phyloP scores from a whole-genome alignment of 2,329 filamentous ascomycete genomes.

The Lizonia empirigonia region DNA sequence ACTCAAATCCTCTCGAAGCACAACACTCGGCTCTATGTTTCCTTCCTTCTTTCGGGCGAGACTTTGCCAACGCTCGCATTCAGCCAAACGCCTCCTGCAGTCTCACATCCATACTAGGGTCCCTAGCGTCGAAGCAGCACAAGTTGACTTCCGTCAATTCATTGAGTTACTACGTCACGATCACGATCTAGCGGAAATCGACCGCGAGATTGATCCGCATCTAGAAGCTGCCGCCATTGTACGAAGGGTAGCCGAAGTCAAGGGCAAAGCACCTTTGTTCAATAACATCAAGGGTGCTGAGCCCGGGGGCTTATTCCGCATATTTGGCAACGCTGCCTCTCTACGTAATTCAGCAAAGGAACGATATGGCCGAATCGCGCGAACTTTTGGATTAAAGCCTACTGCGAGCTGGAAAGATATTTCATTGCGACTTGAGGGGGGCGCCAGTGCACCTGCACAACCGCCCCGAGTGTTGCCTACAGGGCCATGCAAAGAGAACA shows the following conservation, averaged over 20 bases:
- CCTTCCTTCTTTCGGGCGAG: no score
- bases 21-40: no score
- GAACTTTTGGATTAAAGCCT: neutral
- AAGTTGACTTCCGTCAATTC: no score
- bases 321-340: conserved; percentile 54
- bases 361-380: neutral
- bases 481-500: conserved; percentile 5
- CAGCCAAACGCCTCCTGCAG: no score
- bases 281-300: conserved; percentile 57
- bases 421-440: neutral
- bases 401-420: conserved; percentile 3
- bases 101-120: no score
- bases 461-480: neutral
- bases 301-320: conserved; percentile 55
- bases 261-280: conserved; percentile 58
- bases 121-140: no score
- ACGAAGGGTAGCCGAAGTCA: no score
- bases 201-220: conserved; percentile 3
- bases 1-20: no score
- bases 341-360: conserved; percentile 35
- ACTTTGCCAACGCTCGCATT: no score
- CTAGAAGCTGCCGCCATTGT: conserved; percentile 52
- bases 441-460: neutral
- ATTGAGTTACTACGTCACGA: conserved; percentile 52
- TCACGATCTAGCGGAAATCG: conserved; percentile 5